Conservation (phyloP, 1,284 basidiomycete genomes). For the Cerrena zonata region DNA sequence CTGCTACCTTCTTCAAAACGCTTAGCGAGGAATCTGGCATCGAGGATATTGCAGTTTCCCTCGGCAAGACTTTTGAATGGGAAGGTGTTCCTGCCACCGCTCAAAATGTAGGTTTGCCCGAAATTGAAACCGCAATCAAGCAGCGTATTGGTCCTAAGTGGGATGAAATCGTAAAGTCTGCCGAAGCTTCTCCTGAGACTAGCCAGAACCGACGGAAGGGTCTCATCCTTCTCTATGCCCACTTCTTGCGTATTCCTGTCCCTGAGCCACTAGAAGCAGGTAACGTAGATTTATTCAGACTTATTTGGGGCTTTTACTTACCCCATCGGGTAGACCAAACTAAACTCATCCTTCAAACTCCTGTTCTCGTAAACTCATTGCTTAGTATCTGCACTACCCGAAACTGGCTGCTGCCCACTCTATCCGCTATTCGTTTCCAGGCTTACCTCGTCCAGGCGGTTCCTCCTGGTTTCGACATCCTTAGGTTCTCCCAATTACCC, state of each 20-base stretch:
- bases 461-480: constrained; percentile 45
- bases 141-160: constrained; percentile 47
- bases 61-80: constrained; percentile 74
- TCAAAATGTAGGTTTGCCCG: constrained; percentile 42
- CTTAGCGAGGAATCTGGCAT: constrained; percentile 78
- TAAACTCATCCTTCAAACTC: constrained; percentile 62
- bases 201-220: constrained; percentile 42
- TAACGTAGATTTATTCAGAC: constrained; percentile 27
- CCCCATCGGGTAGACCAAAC: constrained; percentile 50
- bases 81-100: constrained; percentile 27
- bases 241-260: constrained; percentile 74
- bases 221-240: constrained; percentile 78
- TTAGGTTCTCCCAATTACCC: constrained; percentile 71
- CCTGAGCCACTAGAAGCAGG: constrained; percentile 58
- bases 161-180: constrained; percentile 39
- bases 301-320: background rate
- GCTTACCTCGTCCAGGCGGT: constrained; percentile 84
- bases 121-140: constrained; percentile 55
- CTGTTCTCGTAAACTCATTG: constrained; percentile 75
- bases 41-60: constrained; percentile 67
- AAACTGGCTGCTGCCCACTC: constrained; percentile 84
- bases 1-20: constrained; percentile 85
- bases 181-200: constrained; percentile 32
- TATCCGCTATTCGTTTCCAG: constrained; percentile 78
- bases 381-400: constrained; percentile 81